These are phyloP conservation scores for Elongisporangium undulatum DNA, from an alignment of 352 stramenopile genomes.

Conservation along the genomic window DNA sequence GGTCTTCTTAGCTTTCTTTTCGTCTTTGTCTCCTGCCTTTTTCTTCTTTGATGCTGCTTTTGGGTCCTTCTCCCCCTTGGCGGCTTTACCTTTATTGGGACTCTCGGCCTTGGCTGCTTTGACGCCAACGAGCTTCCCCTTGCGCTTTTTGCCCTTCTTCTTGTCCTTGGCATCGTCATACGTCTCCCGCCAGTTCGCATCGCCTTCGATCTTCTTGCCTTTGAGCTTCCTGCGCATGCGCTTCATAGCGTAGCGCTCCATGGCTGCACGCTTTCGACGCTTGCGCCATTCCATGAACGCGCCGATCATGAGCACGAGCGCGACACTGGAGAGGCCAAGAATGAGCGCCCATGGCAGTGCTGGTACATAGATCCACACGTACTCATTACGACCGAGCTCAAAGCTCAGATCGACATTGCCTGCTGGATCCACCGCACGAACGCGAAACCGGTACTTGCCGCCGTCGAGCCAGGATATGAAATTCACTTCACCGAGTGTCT, in stretches of 20 bases:
- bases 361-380: slow-evolving; percentile 91
- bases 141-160: slow-evolving; percentile 50
- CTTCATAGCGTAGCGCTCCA: slow-evolving; percentile 95
- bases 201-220: slow-evolving; percentile 55
- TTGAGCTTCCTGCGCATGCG: slow-evolving; percentile 93
- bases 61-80: slow-evolving; percentile 12
- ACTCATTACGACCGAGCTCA: slow-evolving; percentile 82
- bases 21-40: slow-evolving; percentile 13
- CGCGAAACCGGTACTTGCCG: slow-evolving; percentile 89
- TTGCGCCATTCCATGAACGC: slow-evolving; percentile 91
- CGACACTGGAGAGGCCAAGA: slow-evolving; percentile 64
- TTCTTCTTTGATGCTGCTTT: slow-evolving; percentile 6
- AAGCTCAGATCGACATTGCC: slow-evolving; percentile 91
- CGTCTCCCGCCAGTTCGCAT: slow-evolving; percentile 75
- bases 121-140: slow-evolving; percentile 21
- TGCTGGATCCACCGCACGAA: slow-evolving; percentile 86
- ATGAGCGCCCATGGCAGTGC: slow-evolving; percentile 89
- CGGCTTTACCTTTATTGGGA: slow-evolving; percentile 23
- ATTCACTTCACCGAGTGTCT: slow-evolving; percentile 38
- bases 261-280: slow-evolving; percentile 83
- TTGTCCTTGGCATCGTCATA: slow-evolving; percentile 62
- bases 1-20: slow-evolving; percentile 14
- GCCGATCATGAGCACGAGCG: slow-evolving; percentile 69
- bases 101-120: slow-evolving; percentile 7
- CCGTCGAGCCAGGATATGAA: slow-evolving; percentile 55